Conservation (phyloP, 1,139 yeast genomes). For the Yamadazyma jaroonii region DNA sequence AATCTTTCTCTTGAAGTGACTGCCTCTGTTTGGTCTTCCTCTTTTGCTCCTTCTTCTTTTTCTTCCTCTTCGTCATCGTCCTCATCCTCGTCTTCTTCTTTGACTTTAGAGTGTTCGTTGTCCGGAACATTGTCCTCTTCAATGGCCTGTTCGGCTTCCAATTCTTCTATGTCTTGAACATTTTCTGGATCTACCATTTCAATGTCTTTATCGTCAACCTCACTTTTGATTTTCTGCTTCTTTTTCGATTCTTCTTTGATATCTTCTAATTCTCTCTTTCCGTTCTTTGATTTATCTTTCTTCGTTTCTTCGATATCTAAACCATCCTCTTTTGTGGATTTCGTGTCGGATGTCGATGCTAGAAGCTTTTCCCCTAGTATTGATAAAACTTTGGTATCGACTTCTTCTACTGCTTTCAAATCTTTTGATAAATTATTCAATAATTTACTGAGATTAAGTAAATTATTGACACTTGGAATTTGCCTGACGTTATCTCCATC, state of each 20-base stretch:
- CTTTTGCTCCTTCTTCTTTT: neutral
- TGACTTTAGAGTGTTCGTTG: neutral
- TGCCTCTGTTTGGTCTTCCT: neutral
- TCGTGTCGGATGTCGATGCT: slow-evolving; percentile 8
- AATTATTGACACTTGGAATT: slow-evolving; percentile 44
- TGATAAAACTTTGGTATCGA: slow-evolving; percentile 39
- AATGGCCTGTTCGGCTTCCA: slow-evolving; percentile 8
- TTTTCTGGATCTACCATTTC: slow-evolving; percentile 7
- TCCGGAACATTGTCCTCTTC: neutral
- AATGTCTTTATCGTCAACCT: neutral
- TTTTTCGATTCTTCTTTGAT: no score
- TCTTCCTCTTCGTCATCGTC: neutral
- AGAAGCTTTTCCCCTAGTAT: slow-evolving; percentile 15
- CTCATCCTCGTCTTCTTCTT: neutral
- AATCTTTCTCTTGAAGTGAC: slow-evolving; percentile 9
- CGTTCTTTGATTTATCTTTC: neutral
- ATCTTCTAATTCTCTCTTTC: no score
- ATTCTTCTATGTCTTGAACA: slow-evolving; percentile 8
- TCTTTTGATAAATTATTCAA: slow-evolving; percentile 49
- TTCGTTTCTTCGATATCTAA: slow-evolving; percentile 8
- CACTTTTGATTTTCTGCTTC: no score
- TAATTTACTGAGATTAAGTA: slow-evolving; percentile 45
- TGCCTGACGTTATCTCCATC: slow-evolving; percentile 55
- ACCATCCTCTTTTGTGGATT: slow-evolving; percentile 7
- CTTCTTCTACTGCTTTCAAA: slow-evolving; percentile 43